Base-by-base conservation (phyloP, 2,329 filamentous ascomycete species). In the Penicillium paneum region DNA sequence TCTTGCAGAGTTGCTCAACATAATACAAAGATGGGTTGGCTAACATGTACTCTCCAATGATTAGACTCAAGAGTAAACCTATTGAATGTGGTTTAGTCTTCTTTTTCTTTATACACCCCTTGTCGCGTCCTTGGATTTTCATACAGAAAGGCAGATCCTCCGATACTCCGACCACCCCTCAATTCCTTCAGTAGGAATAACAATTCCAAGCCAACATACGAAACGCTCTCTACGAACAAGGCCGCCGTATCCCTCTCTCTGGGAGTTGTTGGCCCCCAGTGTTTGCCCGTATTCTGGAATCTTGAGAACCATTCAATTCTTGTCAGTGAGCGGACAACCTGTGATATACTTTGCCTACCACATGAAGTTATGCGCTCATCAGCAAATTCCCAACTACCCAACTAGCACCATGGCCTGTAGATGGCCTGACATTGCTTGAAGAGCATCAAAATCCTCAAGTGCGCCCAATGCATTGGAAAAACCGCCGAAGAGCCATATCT, bases 1-100 rank as follows among this genome's bases (percentile, higher is more conserved):
- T 8, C 13, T 46, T 38, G n/a, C 11, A 26, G 49, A 31, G 17
- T 39, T 31, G 29, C 17, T 24, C 8, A 32, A 11, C n/a, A 26
- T 24, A 12, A 32, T 36, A 13, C 10, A 11, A 29, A 34, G 35
- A 41, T 26, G 38, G 10, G 12, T 29, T 21, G 28, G 31, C 55
- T 59, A 39, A 59, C 40, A 26, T 10, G 24, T 19, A n/a, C 7
- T 21, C 15, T 44, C 19, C 8, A 45, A 45, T 24, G 34, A 21
- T 11, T 34, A 54, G 52, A 54, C 52, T 21, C 52, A 50, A 29
- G 52, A 54, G 28, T 54, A 54, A n/a, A 29, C 24, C 34, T 15
- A 21, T 8, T 2, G 8, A 32, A 5, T 39, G 26, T 54, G 28
- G 32, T n/a, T 34, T 34, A 24, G 26, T 50, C 32, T 44, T 43